These are phyloP conservation scores for Sporisorium exsertum DNA, from an alignment of 1,284 basidiomycete genomes.

Conservation along the genomic window DNA sequence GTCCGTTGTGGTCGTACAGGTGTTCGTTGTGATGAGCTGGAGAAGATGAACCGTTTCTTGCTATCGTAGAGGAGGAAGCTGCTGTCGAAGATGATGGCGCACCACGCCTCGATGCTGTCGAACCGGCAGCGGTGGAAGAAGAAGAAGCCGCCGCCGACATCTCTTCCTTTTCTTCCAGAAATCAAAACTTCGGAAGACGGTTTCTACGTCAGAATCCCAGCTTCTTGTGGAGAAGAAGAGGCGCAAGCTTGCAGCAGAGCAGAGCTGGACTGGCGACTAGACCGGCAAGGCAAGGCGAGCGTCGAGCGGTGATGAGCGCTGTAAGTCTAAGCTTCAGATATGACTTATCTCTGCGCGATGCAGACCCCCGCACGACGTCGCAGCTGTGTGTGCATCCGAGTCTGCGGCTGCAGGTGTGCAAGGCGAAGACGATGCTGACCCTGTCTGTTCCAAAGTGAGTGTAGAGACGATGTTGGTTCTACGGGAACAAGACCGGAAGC, in stretches of 20 bases:
- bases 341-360: neutral
- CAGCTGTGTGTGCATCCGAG: neutral
- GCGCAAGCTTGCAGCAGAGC: neutral
- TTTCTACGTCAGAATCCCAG: neutral
- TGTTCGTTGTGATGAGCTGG: constrained; percentile 1
- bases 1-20: constrained; percentile 26
- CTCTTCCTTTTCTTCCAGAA: neutral
- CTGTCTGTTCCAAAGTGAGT: neutral
- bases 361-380: neutral
- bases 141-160: constrained; percentile 9
- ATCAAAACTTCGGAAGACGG: neutral
- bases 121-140: constrained; percentile 17
- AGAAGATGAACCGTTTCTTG: constrained; percentile 3
- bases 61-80: neutral
- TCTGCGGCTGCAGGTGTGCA: neutral
- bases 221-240: neutral
- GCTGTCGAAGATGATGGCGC: constrained; percentile 3
- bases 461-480: constrained; percentile 9
- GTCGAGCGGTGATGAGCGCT: neutral
- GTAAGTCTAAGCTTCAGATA: neutral
- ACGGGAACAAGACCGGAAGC: constrained; percentile 44
- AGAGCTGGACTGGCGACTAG: constrained; percentile 7
- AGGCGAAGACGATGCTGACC: neutral
- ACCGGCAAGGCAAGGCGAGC: constrained; percentile 3
- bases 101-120: constrained; percentile 25